Evolutionary conservation across 805 yeast genomes (phyloP).

Genomic region (Candida montana): DNA sequence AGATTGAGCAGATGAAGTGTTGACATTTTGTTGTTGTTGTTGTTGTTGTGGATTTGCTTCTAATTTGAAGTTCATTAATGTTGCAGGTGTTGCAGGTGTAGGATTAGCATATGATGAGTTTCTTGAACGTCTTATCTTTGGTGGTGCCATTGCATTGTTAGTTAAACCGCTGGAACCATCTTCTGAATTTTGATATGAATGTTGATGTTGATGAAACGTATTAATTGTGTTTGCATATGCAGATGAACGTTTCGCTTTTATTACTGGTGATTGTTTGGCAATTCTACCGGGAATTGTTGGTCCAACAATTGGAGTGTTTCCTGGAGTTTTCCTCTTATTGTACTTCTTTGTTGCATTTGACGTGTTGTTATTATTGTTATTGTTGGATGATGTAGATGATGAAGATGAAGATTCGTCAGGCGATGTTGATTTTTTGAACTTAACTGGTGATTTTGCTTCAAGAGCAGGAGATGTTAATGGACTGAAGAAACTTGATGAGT

Average conservation of each 20-base stretch:
- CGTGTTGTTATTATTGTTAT: too few relatives aligned
- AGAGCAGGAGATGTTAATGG: constrained; percentile 70
- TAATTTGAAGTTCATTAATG: constrained; percentile 21
- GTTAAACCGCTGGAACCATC: too few relatives aligned
- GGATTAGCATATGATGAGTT: constrained; percentile 11
- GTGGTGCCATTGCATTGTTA: constrained; percentile 22
- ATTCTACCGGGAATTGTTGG: constrained; percentile 30
- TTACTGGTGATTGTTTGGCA: constrained; percentile 34
- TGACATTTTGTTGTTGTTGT: not conserved
- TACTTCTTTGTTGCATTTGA: constrained; percentile 15
- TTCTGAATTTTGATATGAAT: constrained; percentile 10
- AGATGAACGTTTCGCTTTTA: constrained; percentile 27
- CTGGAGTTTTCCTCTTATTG: constrained; percentile 35
- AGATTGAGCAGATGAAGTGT: not conserved
- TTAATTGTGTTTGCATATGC: constrained; percentile 14
- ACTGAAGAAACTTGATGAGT: constrained; percentile 25
- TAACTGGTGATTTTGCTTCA: constrained; percentile 35
- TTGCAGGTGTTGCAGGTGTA: constrained; percentile 26
- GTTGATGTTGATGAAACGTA: constrained; percentile 14
- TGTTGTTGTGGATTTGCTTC: constrained; percentile 6
- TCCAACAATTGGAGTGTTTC: constrained; percentile 33
- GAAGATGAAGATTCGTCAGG: constrained; percentile 19
- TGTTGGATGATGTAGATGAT: constrained; percentile 1
- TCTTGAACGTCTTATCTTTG: constrained; percentile 21
- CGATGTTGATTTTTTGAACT: constrained; percentile 17